These are phyloP conservation scores for Nitzschia sp. DNA, from an alignment of 108 stramenopile species.

Conservation along the genomic window DNA sequence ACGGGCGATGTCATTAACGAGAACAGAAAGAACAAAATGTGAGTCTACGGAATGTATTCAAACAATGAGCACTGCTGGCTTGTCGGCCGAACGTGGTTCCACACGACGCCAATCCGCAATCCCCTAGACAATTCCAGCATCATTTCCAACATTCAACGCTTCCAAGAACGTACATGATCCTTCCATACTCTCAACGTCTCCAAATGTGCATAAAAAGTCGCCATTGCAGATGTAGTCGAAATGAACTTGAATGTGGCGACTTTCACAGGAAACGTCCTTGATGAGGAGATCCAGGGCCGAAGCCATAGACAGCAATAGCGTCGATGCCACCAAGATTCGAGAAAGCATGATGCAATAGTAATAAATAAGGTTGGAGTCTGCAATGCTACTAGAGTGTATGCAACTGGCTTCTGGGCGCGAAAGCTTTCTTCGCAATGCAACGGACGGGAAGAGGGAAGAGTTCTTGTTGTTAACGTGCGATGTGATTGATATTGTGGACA, in stretches of 20 bases:
- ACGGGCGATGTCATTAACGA: not conserved
- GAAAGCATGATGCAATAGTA: no score
- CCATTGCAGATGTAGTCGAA: conserved; percentile 21
- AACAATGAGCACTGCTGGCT: not conserved
- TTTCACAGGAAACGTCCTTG: not conserved
- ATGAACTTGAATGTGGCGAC: not conserved
- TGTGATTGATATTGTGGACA: no score
- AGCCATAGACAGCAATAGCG: not conserved
- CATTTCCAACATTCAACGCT: no score
- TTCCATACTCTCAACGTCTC: conserved; percentile 15
- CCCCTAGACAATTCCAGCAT: no score
- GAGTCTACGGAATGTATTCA: not conserved
- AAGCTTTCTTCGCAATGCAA: no score
- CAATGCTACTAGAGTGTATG: no score
- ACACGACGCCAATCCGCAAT: not conserved
- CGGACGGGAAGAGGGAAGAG: no score
- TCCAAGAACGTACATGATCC: conserved; percentile 11
- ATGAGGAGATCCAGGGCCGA: conserved; percentile 12
- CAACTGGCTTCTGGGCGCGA: no score
- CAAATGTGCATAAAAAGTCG: conserved; percentile 14
- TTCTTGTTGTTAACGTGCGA: no score
- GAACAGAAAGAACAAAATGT: not conserved
- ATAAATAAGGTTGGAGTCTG: no score
- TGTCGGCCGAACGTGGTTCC: no score
- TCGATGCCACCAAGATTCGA: not conserved